Evolutionary conservation across 305 asterid genomes (phyloP).

Genomic region (Euphrasia arctica): DNA sequence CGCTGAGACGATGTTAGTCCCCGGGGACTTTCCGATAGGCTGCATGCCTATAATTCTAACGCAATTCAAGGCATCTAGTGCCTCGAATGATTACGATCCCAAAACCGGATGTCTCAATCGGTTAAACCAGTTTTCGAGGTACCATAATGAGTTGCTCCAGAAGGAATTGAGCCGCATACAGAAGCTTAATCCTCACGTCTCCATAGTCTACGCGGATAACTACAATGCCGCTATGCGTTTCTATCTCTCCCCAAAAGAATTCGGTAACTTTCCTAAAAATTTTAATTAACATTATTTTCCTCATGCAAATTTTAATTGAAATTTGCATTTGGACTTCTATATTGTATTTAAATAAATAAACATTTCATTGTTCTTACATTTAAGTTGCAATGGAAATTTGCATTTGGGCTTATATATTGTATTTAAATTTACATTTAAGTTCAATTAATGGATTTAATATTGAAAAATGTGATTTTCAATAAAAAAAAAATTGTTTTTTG

Average conservation of each 20-base stretch:
- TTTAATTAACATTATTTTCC: too few relatives aligned
- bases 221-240: slow-evolving; percentile 36
- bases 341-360: too few relatives aligned
- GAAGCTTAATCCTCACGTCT: slow-evolving; percentile 27
- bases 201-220: slow-evolving; percentile 41
- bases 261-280: slow-evolving; percentile 23
- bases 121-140: slow-evolving; percentile 33
- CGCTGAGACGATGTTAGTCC: slow-evolving; percentile 39
- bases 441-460: too few relatives aligned
- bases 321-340: too few relatives aligned
- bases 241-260: slow-evolving; percentile 30
- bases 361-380: not conserved
- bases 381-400: too few relatives aligned
- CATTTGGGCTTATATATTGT: too few relatives aligned
- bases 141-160: slow-evolving; percentile 37
- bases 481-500: too few relatives aligned
- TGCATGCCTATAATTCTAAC: slow-evolving; percentile 37
- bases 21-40: slow-evolving; percentile 43
- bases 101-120: slow-evolving; percentile 43
- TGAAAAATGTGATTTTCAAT: too few relatives aligned
- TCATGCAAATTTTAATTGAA: too few relatives aligned
- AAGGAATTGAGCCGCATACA: slow-evolving; percentile 27
- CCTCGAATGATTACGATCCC: slow-evolving; percentile 32
- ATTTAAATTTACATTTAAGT: too few relatives aligned
- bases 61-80: slow-evolving; percentile 4